Evolutionary conservation across 179 eudicot species (phyloP).

Genomic region (Beta corolliflora): DNA sequence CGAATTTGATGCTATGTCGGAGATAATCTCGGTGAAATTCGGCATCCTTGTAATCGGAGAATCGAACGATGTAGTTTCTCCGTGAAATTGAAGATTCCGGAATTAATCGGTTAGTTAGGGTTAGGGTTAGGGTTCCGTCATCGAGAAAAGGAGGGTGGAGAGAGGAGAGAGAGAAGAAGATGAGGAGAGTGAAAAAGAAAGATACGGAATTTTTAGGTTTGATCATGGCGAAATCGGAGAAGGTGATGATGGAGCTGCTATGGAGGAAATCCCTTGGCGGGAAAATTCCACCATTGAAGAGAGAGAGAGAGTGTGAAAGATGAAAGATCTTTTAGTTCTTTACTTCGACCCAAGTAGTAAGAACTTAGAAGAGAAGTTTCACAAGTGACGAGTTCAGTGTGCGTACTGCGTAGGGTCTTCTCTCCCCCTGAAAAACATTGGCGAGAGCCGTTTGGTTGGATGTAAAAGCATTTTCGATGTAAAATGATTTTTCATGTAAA

Average conservation of each 20-base stretch:
- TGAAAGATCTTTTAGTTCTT: too few species aligned
- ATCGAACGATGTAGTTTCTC: constrained; percentile 58
- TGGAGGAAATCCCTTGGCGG: constrained; percentile 25
- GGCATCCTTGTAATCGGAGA: constrained; percentile 48
- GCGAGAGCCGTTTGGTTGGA: too few species aligned
- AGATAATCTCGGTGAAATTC: constrained; percentile 47
- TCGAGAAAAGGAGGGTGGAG: constrained; percentile 15
- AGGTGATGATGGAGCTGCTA: background rate
- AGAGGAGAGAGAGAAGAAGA: constrained; percentile 26
- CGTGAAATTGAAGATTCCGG: constrained; percentile 13
- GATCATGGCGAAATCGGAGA: constrained; percentile 32
- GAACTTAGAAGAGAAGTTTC: too few species aligned
- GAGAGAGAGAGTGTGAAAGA: too few species aligned
- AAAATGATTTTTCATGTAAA: too few species aligned
- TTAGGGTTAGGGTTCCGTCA: constrained; percentile 39
- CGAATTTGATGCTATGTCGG: constrained; percentile 23
- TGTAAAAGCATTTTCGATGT: too few species aligned
- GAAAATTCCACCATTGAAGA: constrained; percentile 28
- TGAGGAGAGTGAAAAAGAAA: constrained; percentile 26
- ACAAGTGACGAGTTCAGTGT: too few species aligned
- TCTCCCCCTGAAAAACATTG: too few species aligned
- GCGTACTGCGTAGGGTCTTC: too few species aligned
- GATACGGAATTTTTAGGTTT: constrained; percentile 22
- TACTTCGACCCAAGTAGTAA: too few species aligned
- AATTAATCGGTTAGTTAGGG: constrained; percentile 19